Evolutionary conservation across 2,329 filamentous ascomycete genomes (phyloP).

Genomic region (Alternaria viburni): DNA sequence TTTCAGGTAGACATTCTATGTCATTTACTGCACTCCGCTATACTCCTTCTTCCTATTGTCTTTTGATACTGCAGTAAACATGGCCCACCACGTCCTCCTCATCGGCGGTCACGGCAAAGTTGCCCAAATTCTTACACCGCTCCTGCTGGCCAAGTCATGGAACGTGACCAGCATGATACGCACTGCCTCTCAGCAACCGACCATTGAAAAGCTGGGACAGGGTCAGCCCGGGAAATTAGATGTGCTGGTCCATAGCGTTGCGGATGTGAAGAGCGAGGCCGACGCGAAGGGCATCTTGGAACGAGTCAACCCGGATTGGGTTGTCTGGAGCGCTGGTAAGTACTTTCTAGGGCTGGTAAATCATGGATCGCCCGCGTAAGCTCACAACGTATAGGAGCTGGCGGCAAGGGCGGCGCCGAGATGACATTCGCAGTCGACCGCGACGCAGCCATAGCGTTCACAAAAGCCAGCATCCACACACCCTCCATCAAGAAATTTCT

Average conservation of each 20-base stretch:
- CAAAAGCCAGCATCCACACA: slow-evolving; percentile 54
- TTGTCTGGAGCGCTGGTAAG: slow-evolving; percentile 72
- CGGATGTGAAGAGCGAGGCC: slow-evolving; percentile 69
- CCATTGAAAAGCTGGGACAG: slow-evolving; percentile 67
- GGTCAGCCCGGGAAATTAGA: slow-evolving; percentile 68
- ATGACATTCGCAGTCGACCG: slow-evolving; percentile 61
- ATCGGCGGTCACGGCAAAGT: slow-evolving; percentile 85
- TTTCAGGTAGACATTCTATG: background rate
- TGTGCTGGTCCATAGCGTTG: slow-evolving; percentile 73
- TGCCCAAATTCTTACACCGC: slow-evolving; percentile 74
- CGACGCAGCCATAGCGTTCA: slow-evolving; percentile 62
- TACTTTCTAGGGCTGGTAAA: background rate
- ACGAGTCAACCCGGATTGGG: slow-evolving; percentile 67
- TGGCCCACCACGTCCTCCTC: slow-evolving; percentile 63
- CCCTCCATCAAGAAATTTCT: slow-evolving; percentile 60
- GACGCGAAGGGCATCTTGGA: slow-evolving; percentile 69
- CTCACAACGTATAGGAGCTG: slow-evolving; percentile 52
- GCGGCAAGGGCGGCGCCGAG: slow-evolving; percentile 59
- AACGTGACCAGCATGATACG: slow-evolving; percentile 80
- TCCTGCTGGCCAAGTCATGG: slow-evolving; percentile 77
- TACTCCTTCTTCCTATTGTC: background rate
- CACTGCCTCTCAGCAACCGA: slow-evolving; percentile 68
- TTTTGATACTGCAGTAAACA: slow-evolving; percentile 8
- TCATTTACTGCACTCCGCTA: background rate
- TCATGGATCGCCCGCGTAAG: background rate